phyloP scores from a whole-genome alignment of 1,139 yeast genomes.

The Yamadazyma taylorii region DNA sequence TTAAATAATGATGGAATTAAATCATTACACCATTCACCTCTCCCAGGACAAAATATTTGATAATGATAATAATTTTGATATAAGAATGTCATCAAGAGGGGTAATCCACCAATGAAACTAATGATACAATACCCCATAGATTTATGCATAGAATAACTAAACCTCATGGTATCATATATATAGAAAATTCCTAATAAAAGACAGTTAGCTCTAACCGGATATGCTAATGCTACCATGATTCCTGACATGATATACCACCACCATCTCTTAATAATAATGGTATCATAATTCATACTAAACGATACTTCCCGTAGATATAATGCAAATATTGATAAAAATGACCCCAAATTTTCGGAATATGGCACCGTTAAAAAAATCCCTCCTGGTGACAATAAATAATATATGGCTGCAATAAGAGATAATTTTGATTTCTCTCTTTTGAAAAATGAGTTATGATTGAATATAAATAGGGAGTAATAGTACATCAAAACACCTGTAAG shows the following conservation, averaged over 20 bases:
- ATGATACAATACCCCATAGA: background rate
- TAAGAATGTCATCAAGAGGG: conserved; percentile 49
- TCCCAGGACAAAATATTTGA: conserved; percentile 59
- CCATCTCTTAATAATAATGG: conserved; percentile 14
- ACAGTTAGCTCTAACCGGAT: conserved; percentile 73
- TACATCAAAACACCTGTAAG: conserved; percentile 52
- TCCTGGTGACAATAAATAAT: conserved; percentile 69
- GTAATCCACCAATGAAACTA: conserved; percentile 51
- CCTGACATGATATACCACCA: conserved; percentile 54
- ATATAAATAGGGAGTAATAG: conserved; percentile 39
- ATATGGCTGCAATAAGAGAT: conserved; percentile 41
- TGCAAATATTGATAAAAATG: conserved; percentile 63
- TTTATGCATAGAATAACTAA: conserved; percentile 10
- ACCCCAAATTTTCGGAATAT: conserved; percentile 77
- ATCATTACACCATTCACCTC: conserved; percentile 75
- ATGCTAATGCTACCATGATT: conserved; percentile 53
- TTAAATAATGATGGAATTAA: conserved; percentile 61
- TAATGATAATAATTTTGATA: conserved; percentile 56
- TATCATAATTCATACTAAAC: conserved; percentile 14
- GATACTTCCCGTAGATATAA: conserved; percentile 51
- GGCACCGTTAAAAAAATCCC: conserved; percentile 77
- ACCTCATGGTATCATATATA: conserved; percentile 52
- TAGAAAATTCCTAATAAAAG: conserved; percentile 69
- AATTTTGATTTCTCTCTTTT: conserved; percentile 18
- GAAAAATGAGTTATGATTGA: conserved; percentile 23